A percentile compares a stretch with the other conserved stretches of the same genome.
These are phyloP conservation scores for Larix kaempferi DNA, from an alignment of 75 land plant species.

Conservation along the genomic window DNA sequence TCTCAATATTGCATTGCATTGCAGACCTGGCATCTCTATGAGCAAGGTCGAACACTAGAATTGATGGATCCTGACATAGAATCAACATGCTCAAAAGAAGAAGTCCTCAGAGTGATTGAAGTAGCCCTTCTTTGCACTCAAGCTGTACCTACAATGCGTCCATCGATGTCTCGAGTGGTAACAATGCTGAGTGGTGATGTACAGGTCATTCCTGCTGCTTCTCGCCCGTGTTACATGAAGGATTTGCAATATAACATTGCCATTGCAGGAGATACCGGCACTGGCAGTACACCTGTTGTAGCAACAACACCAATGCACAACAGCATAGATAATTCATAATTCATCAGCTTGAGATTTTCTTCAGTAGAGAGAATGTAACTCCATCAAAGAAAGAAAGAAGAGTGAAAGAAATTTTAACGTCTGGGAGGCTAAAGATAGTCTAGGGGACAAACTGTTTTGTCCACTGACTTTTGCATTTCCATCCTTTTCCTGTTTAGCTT, in stretches of 20 bases:
- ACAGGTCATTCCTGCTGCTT: conserved; percentile 17
- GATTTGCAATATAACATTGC: conserved; percentile 24
- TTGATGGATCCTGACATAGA: conserved; percentile 35
- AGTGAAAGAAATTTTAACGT: too few species aligned
- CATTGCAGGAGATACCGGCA: too few species aligned
- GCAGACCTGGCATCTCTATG: conserved; percentile 59
- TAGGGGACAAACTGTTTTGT: too few species aligned
- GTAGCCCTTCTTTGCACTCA: conserved; percentile 59
- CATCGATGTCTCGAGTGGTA: conserved; percentile 58
- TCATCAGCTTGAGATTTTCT: too few species aligned
- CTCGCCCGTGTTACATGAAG: conserved; percentile 42
- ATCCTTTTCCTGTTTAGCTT: too few species aligned
- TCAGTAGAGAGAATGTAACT: too few species aligned
- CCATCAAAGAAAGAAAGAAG: too few species aligned
- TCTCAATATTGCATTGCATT: background rate
- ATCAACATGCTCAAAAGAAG: conserved; percentile 15
- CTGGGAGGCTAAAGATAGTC: too few species aligned
- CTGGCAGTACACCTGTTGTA: too few species aligned
- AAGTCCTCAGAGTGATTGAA: conserved; percentile 34
- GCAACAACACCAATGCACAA: too few species aligned
- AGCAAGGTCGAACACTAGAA: conserved; percentile 25
- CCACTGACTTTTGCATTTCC: too few species aligned
- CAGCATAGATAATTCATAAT: too few species aligned
- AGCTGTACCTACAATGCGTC: conserved; percentile 44
- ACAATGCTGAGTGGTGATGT: conserved; percentile 50